Evolutionary conservation across 2,329 filamentous ascomycete genomes (phyloP), one percentile per base, ranked within the genome.

Genomic region (Trichoderma sp.): DNA sequence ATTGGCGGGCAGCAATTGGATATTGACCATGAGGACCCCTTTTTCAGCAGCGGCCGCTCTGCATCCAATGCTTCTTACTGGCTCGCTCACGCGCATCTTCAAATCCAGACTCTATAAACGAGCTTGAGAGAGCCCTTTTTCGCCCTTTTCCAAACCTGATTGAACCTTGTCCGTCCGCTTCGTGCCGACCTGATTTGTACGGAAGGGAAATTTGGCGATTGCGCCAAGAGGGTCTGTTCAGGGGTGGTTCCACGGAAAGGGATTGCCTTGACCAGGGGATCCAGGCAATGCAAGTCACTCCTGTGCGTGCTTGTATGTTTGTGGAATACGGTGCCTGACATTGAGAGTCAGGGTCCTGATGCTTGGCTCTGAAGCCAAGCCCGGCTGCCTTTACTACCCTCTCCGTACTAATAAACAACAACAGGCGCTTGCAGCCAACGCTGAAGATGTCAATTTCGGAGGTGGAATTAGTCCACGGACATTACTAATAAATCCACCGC

Each of bases 151-250:
- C 45, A 56, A 41, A 35, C 45, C 60, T 41, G 31, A 21, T 29
- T 27, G 41, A 74, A 45, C 63, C 64, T 74, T 50, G 71, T 38
- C 31, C 11, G 53, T 67, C 62, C 71, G 64, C 59, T 65, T 73
- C 71, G 33, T 75, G 64, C 64, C 72, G 64, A 64, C 65, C 72
- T 68, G 50, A 75, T 75, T 68, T 27, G 56, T 68, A 75, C 53
- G 60, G 4, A 72, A 45, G 45, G 66, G 74, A 75, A 75, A 75
- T 75, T 75, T 75, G 67, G 68, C 74, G 67, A 75, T 75, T 53
- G 56, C 60, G 74, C 74, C 74, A 75, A 75, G 74, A 71, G 66
- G 74, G 67, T 66, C 74, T 27, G 3, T 69, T 72, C 74, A 75
- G 67, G 67, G 74, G 73, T 59, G 35, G 67, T 71, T 62, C 66